Evolutionary conservation across 2,329 filamentous ascomycete genomes (phyloP), one percentile per base, ranked within the genome.

Genomic region (Diaporthe amygdali): DNA sequence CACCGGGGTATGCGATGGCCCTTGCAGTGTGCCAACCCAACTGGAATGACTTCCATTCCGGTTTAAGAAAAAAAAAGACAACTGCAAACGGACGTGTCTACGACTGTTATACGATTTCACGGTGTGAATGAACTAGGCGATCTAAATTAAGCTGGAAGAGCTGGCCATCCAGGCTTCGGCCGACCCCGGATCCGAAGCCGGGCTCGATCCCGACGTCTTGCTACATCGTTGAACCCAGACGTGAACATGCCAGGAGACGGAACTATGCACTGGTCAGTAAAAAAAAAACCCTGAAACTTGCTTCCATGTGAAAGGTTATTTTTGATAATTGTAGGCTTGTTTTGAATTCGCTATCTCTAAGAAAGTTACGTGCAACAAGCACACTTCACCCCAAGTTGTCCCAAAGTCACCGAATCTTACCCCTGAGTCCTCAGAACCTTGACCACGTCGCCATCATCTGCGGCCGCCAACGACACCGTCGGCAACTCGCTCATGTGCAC

Each of bases 401-500:
- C 20, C 2, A 27, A 46, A 14, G 37, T 39, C 37, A 63, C 30
- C 5, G 39, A 46, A 46, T 2, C 27, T 63, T 27, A 63, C 17
- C 39, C 20, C 4, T 46, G 56, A 17, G 27, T 46, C 56, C 56
- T 63, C 39, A 46, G n/a, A 4, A 46, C 56, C 22, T 25, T 44
- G 25, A n/a, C 39, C 17, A 6, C 17, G 6, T 22, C 32, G 10
- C 25, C 39, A 15, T n/a, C 25, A 41, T 63, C 39, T 12, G 25
- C 20, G 9, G 6, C 8, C 2, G 3, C 25, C 20, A 63, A 20
- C 17, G 56, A 46, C 4, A 46, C 27, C 2, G 56, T 63, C 39
- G 72, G 71, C 61, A 75, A 49, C 67, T 75, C 71, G 20, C 71
- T 71, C 74, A 75, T 75, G 69, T 75, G 74, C 15, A 74, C 66